Percentiles rank a stretch among this genome's conserved stretches.
These are phyloP conservation scores for Saprolegnia parasitica DNA, from an alignment of 352 stramenopile species.

Conservation along the genomic window DNA sequence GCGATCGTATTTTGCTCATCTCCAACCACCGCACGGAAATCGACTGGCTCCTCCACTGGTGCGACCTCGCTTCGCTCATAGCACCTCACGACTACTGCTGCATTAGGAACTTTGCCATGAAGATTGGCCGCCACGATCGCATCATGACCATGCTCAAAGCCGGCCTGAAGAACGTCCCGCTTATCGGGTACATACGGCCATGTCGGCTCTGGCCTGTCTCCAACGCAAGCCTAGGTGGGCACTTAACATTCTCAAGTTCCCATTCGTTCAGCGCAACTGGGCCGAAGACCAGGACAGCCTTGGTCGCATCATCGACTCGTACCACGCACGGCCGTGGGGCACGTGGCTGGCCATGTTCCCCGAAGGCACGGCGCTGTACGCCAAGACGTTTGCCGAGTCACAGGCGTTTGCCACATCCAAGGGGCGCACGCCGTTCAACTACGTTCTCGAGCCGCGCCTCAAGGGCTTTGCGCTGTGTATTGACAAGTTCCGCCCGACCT, in stretches of 20 bases:
- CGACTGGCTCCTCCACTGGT: constrained; percentile 82
- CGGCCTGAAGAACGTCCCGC: constrained; percentile 51
- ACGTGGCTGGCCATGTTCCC: constrained; percentile 77
- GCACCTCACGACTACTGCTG: neutral
- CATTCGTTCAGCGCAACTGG: constrained; percentile 70
- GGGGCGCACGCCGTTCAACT: constrained; percentile 48
- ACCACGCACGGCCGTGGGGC: constrained; percentile 43
- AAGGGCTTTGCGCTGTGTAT: constrained; percentile 66
- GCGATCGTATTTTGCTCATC: constrained; percentile 57
- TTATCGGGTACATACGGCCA: constrained; percentile 36
- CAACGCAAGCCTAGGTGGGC: constrained; percentile 37
- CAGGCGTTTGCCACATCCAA: constrained; percentile 53
- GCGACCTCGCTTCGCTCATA: constrained; percentile 3
- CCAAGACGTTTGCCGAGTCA: constrained; percentile 56
- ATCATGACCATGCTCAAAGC: constrained; percentile 80
- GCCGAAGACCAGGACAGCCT: constrained; percentile 53
- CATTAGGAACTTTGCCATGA: constrained; percentile 44
- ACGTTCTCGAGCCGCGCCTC: constrained; percentile 60
- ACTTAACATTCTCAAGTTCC: constrained; percentile 63
- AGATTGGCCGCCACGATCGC: constrained; percentile 59
- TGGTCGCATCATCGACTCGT: constrained; percentile 45
- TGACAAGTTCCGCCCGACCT: constrained; percentile 58
- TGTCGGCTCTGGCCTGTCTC: neutral
- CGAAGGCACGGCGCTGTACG: constrained; percentile 66
- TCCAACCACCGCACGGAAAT: constrained; percentile 78